Conservation (phyloP, 2,329 filamentous ascomycete genomes). For the Phaeophleospora eucalypticola region DNA sequence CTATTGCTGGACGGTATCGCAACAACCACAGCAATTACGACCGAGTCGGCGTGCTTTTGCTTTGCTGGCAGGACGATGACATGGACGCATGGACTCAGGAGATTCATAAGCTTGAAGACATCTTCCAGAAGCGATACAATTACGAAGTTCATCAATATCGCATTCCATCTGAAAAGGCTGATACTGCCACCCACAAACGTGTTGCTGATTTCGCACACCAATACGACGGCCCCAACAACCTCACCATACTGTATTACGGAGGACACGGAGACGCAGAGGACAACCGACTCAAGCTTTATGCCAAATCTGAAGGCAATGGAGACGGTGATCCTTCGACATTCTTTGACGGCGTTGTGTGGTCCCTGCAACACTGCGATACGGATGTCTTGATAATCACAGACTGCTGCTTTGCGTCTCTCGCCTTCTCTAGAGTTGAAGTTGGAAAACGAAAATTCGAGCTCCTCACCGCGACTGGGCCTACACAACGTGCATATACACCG, state of each 20-base stretch:
- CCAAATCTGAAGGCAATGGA: background rate
- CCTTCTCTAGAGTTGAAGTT: slow-evolving; percentile 6
- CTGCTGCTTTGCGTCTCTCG: slow-evolving; percentile 10
- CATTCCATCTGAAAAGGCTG: slow-evolving; percentile 5
- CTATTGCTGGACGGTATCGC: slow-evolving; percentile 9
- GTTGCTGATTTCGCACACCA: slow-evolving; percentile 6
- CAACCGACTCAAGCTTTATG: slow-evolving; percentile 5
- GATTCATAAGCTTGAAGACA: slow-evolving; percentile 1
- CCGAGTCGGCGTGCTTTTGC: slow-evolving; percentile 8
- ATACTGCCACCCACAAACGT: slow-evolving; percentile 5
- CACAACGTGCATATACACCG: background rate
- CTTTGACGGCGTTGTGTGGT: slow-evolving; percentile 6
- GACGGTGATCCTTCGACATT: slow-evolving; percentile 6
- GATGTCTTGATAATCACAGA: slow-evolving; percentile 10
- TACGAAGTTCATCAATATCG: slow-evolving; percentile 6
- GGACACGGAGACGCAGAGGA: slow-evolving; percentile 7
- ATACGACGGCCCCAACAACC: slow-evolving; percentile 6
- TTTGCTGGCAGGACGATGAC: slow-evolving; percentile 11
- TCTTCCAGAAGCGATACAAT: slow-evolving; percentile 6
- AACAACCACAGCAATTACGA: slow-evolving; percentile 5
- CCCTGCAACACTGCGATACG: slow-evolving; percentile 6
- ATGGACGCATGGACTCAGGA: slow-evolving; percentile 1
- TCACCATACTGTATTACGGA: slow-evolving; percentile 11
- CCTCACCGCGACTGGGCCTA: slow-evolving; percentile 5
- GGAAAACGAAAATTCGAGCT: slow-evolving; percentile 12